A percentile compares a stretch with the other conserved stretches of the same genome.
Conservation (phyloP, 305 asterid species). For the Andrographis paniculata region DNA sequence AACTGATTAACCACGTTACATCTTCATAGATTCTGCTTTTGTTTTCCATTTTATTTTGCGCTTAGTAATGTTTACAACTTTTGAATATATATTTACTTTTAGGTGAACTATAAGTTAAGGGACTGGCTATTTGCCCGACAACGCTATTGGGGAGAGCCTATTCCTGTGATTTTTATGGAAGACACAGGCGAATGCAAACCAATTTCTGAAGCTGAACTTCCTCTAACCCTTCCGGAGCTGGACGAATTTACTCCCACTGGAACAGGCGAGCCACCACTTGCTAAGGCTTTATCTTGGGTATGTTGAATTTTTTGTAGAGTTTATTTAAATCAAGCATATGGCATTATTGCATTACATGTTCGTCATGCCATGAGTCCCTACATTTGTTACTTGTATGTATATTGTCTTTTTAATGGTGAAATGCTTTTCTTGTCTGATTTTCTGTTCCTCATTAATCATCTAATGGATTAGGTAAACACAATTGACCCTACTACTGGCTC, state of each 20-base stretch:
- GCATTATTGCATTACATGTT: conserved; percentile 3
- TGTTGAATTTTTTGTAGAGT: conserved; percentile 21
- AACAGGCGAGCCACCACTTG: conserved; percentile 93
- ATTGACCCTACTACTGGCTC: conserved; percentile 55
- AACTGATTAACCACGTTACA: conserved; percentile 4
- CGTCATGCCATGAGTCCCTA: conserved; percentile 14
- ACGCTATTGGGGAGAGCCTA: conserved; percentile 99
- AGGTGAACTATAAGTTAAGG: conserved; percentile 89
- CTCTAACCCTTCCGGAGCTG: conserved; percentile 90
- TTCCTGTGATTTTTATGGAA: conserved; percentile 69
- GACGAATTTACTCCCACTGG: conserved; percentile 97
- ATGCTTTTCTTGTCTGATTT: conserved; percentile 1
- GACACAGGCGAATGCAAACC: conserved; percentile 65
- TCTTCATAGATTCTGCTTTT: conserved; percentile 14
- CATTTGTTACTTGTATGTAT: conserved; percentile 2
- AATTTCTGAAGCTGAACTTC: conserved; percentile 78
- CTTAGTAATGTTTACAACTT: conserved; percentile 8
- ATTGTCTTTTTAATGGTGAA: conserved; percentile 7
- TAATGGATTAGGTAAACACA: conserved; percentile 52
- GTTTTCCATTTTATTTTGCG: conserved; percentile 12
- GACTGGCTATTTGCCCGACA: conserved; percentile 99
- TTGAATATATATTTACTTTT: conserved; percentile 21
- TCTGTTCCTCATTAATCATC: conserved; percentile 8
- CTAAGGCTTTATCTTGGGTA: conserved; percentile 92
- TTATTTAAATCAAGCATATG: conserved; percentile 4